Conservation (phyloP, 805 yeast genomes). For the Brettanomyces naardenensis region DNA sequence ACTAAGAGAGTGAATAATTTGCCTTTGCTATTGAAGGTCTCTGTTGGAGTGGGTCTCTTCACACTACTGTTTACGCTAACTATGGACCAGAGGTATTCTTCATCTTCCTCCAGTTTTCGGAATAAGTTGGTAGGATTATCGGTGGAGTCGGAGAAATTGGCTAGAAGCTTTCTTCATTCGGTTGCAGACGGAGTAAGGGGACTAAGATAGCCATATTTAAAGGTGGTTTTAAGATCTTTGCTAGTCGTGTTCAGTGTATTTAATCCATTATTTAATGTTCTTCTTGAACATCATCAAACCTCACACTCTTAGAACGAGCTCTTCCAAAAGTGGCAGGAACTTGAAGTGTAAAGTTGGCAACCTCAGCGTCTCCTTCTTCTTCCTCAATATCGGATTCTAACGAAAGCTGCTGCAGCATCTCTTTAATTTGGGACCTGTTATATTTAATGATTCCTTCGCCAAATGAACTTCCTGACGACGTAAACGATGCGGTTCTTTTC, state of each 20-base stretch:
- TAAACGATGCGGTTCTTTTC: constrained; percentile 21
- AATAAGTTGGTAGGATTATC: too few relatives aligned
- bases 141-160: too few relatives aligned
- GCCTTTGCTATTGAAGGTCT: not conserved
- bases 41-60: constrained; percentile 3
- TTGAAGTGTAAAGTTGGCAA: constrained; percentile 3
- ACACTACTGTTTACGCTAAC: not conserved
- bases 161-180: too few relatives aligned
- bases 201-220: too few relatives aligned
- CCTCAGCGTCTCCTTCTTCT: constrained; percentile 6
- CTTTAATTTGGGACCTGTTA: constrained; percentile 25
- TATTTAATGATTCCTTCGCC: constrained; percentile 29
- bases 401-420: constrained; percentile 23
- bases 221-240: too few relatives aligned
- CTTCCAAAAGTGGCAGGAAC: constrained; percentile 20
- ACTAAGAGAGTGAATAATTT: not conserved
- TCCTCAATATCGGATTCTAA: constrained; percentile 10
- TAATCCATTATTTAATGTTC: too few relatives aligned
- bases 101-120: too few relatives aligned
- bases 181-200: too few relatives aligned
- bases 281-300: too few relatives aligned
- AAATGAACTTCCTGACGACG: constrained; percentile 29
- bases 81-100: too few relatives aligned
- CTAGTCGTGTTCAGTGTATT: too few relatives aligned
- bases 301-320: constrained; percentile 23